Conservation (phyloP, 2,329 filamentous ascomycete species). For the Ophiostoma perfectum region DNA sequence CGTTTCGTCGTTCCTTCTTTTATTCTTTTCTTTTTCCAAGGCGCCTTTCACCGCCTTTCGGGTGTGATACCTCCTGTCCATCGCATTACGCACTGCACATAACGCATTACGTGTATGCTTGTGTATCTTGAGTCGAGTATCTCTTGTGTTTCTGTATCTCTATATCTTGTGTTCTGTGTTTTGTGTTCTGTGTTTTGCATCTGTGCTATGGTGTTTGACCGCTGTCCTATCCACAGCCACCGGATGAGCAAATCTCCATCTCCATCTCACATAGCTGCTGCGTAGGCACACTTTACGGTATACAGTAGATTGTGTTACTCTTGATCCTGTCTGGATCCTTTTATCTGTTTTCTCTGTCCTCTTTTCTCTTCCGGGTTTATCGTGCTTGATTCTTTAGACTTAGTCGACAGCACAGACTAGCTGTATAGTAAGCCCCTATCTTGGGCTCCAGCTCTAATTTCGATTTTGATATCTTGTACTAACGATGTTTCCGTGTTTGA, state of each 20-base stretch:
- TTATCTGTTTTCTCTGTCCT: not conserved
- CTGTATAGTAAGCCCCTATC: too few species aligned
- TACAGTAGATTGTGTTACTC: constrained; percentile 6
- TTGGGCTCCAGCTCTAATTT: too few species aligned
- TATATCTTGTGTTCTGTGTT: not conserved
- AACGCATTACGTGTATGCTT: not conserved
- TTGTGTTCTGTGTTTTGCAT: not conserved
- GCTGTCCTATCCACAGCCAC: not conserved
- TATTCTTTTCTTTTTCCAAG: not conserved
- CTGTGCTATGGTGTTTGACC: not conserved
- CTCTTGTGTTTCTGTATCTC: not conserved
- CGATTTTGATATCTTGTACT: too few species aligned
- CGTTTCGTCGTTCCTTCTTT: not conserved
- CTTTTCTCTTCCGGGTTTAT: not conserved
- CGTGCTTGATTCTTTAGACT: too few species aligned
- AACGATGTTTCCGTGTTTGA: not conserved
- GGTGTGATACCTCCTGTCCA: not conserved
- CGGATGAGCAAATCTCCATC: constrained; percentile 10
- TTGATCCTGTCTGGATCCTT: not conserved
- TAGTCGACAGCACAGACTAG: too few species aligned
- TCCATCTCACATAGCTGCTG: constrained; percentile 4
- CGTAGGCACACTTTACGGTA: not conserved
- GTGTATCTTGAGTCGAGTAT: not conserved
- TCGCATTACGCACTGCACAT: not conserved
- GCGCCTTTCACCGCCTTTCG: not conserved